Evolutionary conservation across 768 basidiomycete species (phyloP).

Genomic region (Phaffia tasmanica): DNA sequence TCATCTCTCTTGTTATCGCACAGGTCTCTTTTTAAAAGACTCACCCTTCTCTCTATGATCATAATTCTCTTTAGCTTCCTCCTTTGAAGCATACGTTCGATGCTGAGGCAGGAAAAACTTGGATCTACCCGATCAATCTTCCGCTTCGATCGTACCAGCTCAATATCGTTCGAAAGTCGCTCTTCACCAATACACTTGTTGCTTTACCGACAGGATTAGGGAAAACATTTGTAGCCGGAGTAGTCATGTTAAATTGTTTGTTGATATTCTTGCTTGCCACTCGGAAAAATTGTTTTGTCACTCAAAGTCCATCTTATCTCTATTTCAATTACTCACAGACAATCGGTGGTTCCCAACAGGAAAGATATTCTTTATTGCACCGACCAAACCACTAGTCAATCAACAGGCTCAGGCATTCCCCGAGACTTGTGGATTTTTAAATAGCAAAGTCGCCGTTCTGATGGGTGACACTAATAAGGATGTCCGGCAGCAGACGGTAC

Average conservation of each 20-base stretch:
- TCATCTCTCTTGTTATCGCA: neutral
- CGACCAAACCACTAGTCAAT: constrained; percentile 88
- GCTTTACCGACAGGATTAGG: constrained; percentile 91
- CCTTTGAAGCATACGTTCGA: constrained; percentile 69
- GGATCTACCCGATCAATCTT: constrained; percentile 83
- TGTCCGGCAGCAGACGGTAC: neutral
- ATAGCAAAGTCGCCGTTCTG: constrained; percentile 13
- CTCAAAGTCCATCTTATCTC: neutral
- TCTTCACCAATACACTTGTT: constrained; percentile 88
- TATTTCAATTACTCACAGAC: constrained; percentile 25
- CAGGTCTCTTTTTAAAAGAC: neutral
- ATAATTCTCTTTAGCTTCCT: constrained; percentile 27
- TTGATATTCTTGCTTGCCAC: constrained; percentile 6
- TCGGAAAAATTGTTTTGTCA: neutral
- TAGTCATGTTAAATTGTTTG: constrained; percentile 88
- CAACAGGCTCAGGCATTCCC: constrained; percentile 94
- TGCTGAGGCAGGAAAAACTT: constrained; percentile 65
- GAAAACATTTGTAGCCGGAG: constrained; percentile 96
- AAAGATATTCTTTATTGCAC: constrained; percentile 79
- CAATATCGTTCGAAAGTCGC: constrained; percentile 72
- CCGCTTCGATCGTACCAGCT: constrained; percentile 87
- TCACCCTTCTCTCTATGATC: constrained; percentile 25
- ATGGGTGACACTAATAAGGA: constrained; percentile 5
- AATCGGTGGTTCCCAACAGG: constrained; percentile 39
- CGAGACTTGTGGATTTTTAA: constrained; percentile 72